Conservation (phyloP, 2,329 filamentous ascomycete genomes). For the Didymella sp. region DNA sequence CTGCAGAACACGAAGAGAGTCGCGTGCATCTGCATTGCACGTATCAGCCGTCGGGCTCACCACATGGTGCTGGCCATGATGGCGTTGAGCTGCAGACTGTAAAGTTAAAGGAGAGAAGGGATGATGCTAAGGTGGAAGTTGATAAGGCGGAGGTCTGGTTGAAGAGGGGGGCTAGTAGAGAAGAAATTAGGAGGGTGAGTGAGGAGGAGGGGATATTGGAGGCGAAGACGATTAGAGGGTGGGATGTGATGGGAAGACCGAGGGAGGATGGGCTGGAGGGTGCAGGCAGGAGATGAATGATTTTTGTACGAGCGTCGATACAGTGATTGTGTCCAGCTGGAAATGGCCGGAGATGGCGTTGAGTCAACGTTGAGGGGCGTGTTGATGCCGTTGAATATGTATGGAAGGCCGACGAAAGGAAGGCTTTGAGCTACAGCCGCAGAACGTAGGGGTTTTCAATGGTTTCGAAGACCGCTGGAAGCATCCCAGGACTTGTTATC, state of each 20-base stretch:
- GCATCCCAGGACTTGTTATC: too few relatives aligned
- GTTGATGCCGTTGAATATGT: too few relatives aligned
- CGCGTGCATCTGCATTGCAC: not conserved
- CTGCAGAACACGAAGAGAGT: not conserved
- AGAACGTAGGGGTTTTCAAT: too few relatives aligned
- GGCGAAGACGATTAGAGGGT: not conserved
- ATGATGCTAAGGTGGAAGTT: too few relatives aligned
- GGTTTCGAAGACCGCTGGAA: too few relatives aligned
- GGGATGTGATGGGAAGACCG: not conserved
- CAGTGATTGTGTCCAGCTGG: not conserved
- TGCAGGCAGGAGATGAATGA: not conserved
- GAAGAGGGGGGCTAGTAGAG: conserved; percentile 5
- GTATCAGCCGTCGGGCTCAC: not conserved
- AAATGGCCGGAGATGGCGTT: too few relatives aligned
- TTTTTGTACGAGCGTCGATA: not conserved
- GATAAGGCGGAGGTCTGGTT: conserved; percentile 30
- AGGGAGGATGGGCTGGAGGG: not conserved
- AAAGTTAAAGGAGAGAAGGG: conserved; percentile 15
- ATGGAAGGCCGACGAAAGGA: too few relatives aligned
- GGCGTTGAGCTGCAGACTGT: not conserved
- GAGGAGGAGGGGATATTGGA: not conserved
- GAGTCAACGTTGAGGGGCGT: too few relatives aligned
- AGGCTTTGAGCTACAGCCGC: too few relatives aligned
- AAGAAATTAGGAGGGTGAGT: not conserved
- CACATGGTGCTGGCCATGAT: not conserved